A percentile compares a stretch with the other conserved stretches of the same genome.
These are phyloP conservation scores for Aspergillus jensenii DNA, from an alignment of 2,329 filamentous ascomycete species.

Conservation along the genomic window DNA sequence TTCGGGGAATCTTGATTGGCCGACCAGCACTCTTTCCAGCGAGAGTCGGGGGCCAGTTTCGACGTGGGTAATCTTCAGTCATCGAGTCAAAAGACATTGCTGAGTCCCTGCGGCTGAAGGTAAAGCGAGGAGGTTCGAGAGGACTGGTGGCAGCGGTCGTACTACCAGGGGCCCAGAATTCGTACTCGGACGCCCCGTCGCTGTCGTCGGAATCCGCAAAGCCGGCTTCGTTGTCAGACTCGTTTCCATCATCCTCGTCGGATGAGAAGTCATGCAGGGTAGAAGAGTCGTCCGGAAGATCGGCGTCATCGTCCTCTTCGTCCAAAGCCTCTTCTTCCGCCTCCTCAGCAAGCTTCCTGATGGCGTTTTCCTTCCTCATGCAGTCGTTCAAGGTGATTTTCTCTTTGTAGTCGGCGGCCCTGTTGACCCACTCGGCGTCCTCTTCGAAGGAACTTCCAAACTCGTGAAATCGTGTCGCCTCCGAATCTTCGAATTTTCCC, in stretches of 20 bases:
- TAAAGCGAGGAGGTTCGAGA: conserved; percentile 50
- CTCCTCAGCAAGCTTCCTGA: conserved; percentile 82
- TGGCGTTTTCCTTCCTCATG: conserved; percentile 82
- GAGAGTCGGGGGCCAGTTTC: conserved; percentile 31
- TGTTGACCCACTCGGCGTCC: conserved; percentile 89
- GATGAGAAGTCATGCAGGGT: conserved; percentile 50
- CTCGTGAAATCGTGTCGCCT: conserved; percentile 70
- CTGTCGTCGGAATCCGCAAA: conserved; percentile 70
- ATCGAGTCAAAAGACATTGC: conserved; percentile 57
- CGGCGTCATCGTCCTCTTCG: conserved; percentile 56
- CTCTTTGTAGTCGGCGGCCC: conserved; percentile 60
- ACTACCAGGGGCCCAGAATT: conserved; percentile 60
- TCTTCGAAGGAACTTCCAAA: conserved; percentile 81
- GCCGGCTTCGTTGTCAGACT: conserved; percentile 75
- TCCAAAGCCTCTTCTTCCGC: conserved; percentile 86
- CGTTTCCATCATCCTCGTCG: conserved; percentile 69
- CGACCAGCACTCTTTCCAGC: conserved; percentile 27
- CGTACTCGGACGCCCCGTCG: conserved; percentile 63
- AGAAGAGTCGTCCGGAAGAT: conserved; percentile 65
- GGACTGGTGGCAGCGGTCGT: conserved; percentile 53
- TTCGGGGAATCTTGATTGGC: conserved; percentile 51
- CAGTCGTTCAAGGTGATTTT: conserved; percentile 89
- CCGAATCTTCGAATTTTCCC: conserved; percentile 42
- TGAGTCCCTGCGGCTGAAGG: conserved; percentile 48
- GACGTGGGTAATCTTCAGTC: conserved; percentile 28